Conservation (phyloP, 441 rosid species). For the Pelargonium cotyledonis region DNA sequence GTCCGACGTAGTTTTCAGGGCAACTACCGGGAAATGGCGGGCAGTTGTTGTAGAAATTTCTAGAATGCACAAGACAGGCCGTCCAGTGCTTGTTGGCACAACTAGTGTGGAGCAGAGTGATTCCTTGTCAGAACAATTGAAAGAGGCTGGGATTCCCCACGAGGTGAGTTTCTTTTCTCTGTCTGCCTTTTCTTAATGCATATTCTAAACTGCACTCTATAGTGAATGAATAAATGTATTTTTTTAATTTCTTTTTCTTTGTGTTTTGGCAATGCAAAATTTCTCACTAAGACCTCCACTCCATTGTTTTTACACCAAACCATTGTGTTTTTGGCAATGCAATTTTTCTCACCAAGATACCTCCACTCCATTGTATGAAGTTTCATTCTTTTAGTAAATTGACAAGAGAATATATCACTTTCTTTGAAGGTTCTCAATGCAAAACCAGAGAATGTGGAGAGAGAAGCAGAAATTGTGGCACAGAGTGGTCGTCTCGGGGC, state of each 20-base stretch:
- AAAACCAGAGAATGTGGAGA: constrained; percentile 97
- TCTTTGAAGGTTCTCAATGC: constrained; percentile 83
- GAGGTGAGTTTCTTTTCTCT: constrained; percentile 48
- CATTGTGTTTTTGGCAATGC: background rate
- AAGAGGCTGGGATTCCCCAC: constrained; percentile 77
- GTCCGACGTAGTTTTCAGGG: constrained; percentile 95
- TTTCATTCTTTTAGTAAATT: constrained; percentile 3
- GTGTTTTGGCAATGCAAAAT: background rate
- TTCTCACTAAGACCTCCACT: constrained; percentile 6
- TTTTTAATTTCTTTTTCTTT: background rate
- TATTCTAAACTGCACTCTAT: background rate
- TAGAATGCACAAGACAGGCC: constrained; percentile 88
- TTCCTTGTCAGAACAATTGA: constrained; percentile 69
- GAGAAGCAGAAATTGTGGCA: constrained; percentile 99
- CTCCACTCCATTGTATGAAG: background rate
- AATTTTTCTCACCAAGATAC: constrained; percentile 3
- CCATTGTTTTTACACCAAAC: no score
- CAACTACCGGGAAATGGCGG: constrained; percentile 80
- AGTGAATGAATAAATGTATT: constrained; percentile 3
- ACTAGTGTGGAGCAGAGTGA: constrained; percentile 99
- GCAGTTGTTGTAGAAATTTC: constrained; percentile 95
- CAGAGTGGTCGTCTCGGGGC: constrained; percentile 98
- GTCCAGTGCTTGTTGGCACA: constrained; percentile 95
- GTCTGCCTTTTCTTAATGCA: background rate
- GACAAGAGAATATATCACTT: constrained; percentile 23